Evolutionary conservation across 352 stramenopile genomes (phyloP), one percentile per base, ranked within the genome.

Genomic region (Pythium monospermum): DNA sequence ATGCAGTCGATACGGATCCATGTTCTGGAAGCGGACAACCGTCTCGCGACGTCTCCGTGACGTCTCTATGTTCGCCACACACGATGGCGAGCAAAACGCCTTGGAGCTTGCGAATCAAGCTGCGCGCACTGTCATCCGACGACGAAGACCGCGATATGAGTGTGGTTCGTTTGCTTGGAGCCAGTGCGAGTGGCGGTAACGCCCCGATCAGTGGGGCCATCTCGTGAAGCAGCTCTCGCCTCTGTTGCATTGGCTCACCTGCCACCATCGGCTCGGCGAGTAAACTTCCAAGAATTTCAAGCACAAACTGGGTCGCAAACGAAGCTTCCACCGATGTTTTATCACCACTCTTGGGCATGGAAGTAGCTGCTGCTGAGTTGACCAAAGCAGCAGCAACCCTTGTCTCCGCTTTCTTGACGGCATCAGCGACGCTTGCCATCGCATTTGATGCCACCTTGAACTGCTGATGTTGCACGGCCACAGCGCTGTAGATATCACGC

Each of bases 401-500:
- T 2, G 42, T 12, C 26, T 10, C n/a, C 12, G 22, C 26, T 16
- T 19, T 28, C 47, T 61, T 30, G 12, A 61, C 2, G 26, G 50
- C 12, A 5, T 53, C 33, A 4, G 48, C 49, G 0, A 48, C 40
- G 5, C 39, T 18, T 7, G 16, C 21, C 19, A 58, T 45, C 47
- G 31, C 47, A 11, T 30, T 12, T 15, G 36, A 23, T 16, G 23
- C 22, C 11, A 26, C 31, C 3, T 35, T 37, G 22, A n/a, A 39
- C 27, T 53, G 49, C 22, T 59, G 19, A 19, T 66, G 50, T 43
- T 60, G 45, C 18, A 32, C 27, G 4, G 64, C 18, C 6, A 83
- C 62, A 0, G 76, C 75, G 4, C 82, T 74, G 36, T 83, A 69
- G 31, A 91, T 69, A 23, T 66, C 78, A 0, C 69, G 64, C 30